Base-by-base conservation (phyloP, 2,329 filamentous ascomycete species). In the Leptographium lundbergii region DNA sequence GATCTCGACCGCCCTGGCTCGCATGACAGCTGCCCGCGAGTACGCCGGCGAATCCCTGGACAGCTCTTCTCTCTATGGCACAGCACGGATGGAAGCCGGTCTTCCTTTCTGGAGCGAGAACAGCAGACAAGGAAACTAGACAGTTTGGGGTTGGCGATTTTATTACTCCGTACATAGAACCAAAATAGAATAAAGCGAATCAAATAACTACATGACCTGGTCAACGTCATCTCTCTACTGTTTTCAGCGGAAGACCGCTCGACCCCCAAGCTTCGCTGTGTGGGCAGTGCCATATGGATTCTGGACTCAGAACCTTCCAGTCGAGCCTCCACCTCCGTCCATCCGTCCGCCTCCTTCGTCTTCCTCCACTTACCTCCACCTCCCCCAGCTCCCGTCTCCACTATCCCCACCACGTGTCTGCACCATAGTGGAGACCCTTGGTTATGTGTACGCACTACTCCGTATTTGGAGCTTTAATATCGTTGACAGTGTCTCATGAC, bases 31-130 rank as follows among this genome's bases (percentile, higher is more conserved):
- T 10, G 57, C 52, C n/a, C 25, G 24, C 3, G 52, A 47, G 29
- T 56, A 56, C 27, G 52, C 57, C 9, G 57, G 57, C 2, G 42
- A 42, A 7, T 51, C 52, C 14, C 45, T 55, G 29, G 57, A 59
- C 29, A 55, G 52, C 52, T 32, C 52, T 2, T 39, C 50, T 13
- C 3, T 59, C n/a, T 59, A 59, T 32, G 57, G 57, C 14, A 32
- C 57, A 2, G 53, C 45, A 5, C 57, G 57, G 19, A 11, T 51
- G 19, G 57, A 59, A 14, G 57, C 57, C 17, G 57, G 57, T 14
- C 57, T 59, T 25, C 52, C 52, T 11, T 59, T 58, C 42, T 58
- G 57, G 57, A 58, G 25, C 32, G 50, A 54, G 11, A 54, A 58
- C 17, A 58, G 51, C 51, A 42, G 51, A 22, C 57, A 58, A 14